Evolutionary conservation across 1,284 basidiomycete species (phyloP).

Genomic region (Tilletia caries): DNA sequence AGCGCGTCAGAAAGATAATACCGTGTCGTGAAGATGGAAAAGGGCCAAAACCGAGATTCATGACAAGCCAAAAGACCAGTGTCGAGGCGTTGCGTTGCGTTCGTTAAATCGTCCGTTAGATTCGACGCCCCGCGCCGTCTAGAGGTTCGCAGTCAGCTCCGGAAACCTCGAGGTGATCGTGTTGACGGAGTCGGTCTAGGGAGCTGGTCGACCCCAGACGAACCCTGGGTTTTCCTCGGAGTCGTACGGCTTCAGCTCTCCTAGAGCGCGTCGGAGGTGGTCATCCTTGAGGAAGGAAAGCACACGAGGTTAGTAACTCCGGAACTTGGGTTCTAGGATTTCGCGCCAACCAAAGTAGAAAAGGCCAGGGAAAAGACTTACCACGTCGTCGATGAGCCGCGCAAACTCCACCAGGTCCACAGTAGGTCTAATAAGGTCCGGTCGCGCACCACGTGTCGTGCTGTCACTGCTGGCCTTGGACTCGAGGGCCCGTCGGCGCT

Average conservation of each 20-base stretch:
- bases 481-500: too few species aligned
- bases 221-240: background rate
- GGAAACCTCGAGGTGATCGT: background rate
- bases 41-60: too few species aligned
- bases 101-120: too few species aligned
- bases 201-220: background rate
- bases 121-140: too few species aligned
- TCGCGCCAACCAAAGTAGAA: too few species aligned
- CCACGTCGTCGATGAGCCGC: slow-evolving; percentile 3
- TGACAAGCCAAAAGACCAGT: too few species aligned
- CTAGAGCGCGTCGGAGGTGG: background rate
- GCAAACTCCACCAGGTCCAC: slow-evolving; percentile 18
- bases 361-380: too few species aligned
- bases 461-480: too few species aligned
- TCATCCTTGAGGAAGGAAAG: too few species aligned
- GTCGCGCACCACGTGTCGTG: background rate
- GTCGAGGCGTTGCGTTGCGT: too few species aligned
- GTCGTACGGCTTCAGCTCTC: background rate
- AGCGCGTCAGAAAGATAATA: too few species aligned
- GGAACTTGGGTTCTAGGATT: background rate
- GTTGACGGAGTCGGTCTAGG: background rate
- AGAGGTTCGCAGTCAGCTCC: background rate
- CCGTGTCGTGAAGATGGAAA: too few species aligned
- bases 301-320: background rate
- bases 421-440: slow-evolving; percentile 15